phyloP scores from a whole-genome alignment of 75 land plant species.

The Azolla pinnata region DNA sequence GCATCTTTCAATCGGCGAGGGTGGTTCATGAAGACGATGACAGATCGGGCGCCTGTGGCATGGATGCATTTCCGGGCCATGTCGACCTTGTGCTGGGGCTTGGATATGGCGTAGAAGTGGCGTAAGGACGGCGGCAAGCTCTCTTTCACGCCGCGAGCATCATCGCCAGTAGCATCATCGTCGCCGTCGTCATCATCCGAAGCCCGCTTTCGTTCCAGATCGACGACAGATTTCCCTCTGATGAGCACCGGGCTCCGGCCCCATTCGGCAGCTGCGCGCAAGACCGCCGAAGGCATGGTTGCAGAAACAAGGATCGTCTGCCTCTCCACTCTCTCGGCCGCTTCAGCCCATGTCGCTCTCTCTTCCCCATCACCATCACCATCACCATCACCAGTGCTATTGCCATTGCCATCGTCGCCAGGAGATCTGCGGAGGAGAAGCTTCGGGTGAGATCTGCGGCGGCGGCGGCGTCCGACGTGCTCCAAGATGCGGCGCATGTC shows the following conservation, averaged over 20 bases:
- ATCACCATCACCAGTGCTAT: too few relatives aligned
- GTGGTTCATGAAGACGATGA: slow-evolving; percentile 93
- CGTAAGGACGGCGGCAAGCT: slow-evolving; percentile 73
- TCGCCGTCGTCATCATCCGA: slow-evolving; percentile 5
- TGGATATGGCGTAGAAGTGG: slow-evolving; percentile 63
- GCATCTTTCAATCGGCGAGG: slow-evolving; percentile 67
- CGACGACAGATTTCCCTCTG: slow-evolving; percentile 43
- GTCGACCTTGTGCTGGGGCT: slow-evolving; percentile 68
- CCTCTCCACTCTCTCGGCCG: slow-evolving; percentile 32
- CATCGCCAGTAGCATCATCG: slow-evolving; percentile 16
- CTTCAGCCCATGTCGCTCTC: background rate
- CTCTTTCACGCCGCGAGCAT: slow-evolving; percentile 46
- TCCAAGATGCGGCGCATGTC: slow-evolving; percentile 85
- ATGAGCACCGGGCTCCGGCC: slow-evolving; percentile 68
- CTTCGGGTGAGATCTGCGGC: too few relatives aligned
- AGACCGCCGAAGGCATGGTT: slow-evolving; percentile 77
- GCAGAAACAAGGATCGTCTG: slow-evolving; percentile 89
- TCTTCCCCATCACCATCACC: too few relatives aligned
- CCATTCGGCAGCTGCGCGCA: slow-evolving; percentile 84
- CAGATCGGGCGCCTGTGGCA: slow-evolving; percentile 67
- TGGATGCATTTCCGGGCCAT: slow-evolving; percentile 72
- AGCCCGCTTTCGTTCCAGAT: slow-evolving; percentile 36
- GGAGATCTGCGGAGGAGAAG: too few relatives aligned
- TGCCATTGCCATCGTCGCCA: too few relatives aligned
- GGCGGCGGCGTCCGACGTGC: slow-evolving; percentile 81